These are phyloP conservation scores for Aurifilum marmelostoma DNA, from an alignment of 2,329 filamentous ascomycete species.

Conservation along the genomic window DNA sequence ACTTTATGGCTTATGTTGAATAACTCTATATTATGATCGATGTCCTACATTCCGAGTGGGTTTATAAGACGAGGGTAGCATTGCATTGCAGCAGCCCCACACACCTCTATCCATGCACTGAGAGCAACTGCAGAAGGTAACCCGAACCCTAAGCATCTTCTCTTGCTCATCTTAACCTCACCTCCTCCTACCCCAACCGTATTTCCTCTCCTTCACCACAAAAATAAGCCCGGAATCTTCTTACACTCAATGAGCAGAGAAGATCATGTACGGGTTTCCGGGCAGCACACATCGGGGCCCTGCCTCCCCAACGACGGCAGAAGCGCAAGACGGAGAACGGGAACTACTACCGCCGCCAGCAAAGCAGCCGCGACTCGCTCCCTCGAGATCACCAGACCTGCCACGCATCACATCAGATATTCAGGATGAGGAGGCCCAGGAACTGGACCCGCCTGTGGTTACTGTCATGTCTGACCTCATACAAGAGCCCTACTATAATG, in stretches of 20 bases:
- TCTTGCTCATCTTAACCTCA: neutral
- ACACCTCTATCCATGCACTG: neutral
- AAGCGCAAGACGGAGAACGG: slow-evolving; percentile 6
- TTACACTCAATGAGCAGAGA: neutral
- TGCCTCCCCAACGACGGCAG: neutral
- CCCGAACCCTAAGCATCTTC: neutral
- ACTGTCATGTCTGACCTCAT: slow-evolving; percentile 8
- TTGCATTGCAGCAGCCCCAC: neutral
- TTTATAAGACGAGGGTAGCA: neutral
- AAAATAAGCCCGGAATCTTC: neutral
- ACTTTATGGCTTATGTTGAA: no score
- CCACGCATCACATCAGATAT: slow-evolving; percentile 19
- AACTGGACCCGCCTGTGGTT: neutral
- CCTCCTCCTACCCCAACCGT: neutral
- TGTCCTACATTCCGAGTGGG: no score
- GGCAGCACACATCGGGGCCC: neutral
- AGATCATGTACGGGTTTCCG: neutral
- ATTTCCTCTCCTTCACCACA: neutral
- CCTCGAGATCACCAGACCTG: slow-evolving; percentile 9
- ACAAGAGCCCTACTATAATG: neutral
- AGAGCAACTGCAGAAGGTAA: neutral
- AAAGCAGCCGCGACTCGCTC: slow-evolving; percentile 9
- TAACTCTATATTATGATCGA: no score
- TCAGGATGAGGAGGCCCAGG: slow-evolving; percentile 3
- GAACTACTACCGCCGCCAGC: neutral